Conservation (phyloP, 306 rosid species). For the Hippophae gyantsensis region DNA sequence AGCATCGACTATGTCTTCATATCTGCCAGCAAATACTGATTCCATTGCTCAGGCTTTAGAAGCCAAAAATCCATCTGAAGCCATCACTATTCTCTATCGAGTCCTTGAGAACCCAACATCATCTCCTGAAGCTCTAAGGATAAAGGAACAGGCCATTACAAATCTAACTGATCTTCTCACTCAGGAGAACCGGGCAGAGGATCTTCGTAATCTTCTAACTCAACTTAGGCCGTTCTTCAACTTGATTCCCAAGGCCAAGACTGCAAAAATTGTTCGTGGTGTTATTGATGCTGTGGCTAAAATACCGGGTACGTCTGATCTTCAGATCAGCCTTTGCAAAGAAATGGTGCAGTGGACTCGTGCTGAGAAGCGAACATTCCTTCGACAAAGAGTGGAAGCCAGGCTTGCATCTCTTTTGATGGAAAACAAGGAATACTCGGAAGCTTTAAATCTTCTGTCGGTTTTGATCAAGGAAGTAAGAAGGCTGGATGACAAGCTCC, state of each 20-base stretch:
- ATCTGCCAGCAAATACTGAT: slow-evolving; percentile 76
- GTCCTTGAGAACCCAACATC: slow-evolving; percentile 75
- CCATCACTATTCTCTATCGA: slow-evolving; percentile 60
- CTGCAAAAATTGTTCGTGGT: slow-evolving; percentile 87
- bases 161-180: slow-evolving; percentile 67
- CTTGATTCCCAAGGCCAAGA: slow-evolving; percentile 86
- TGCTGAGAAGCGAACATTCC: slow-evolving; percentile 79
- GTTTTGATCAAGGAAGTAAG: slow-evolving; percentile 89
- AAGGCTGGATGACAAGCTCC: slow-evolving; percentile 91
- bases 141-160: slow-evolving; percentile 77
- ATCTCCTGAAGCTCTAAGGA: slow-evolving; percentile 71
- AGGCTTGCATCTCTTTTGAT: slow-evolving; percentile 87
- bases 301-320: slow-evolving; percentile 78
- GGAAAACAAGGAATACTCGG: slow-evolving; percentile 86
- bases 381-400: slow-evolving; percentile 89
- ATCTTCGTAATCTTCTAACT: slow-evolving; percentile 80
- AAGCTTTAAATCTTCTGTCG: slow-evolving; percentile 72
- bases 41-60: slow-evolving; percentile 61
- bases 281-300: slow-evolving; percentile 80
- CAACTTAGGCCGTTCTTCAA: slow-evolving; percentile 87
- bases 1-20: slow-evolving; percentile 50
- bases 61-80: slow-evolving; percentile 54
- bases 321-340: slow-evolving; percentile 75
- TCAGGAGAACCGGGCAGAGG: slow-evolving; percentile 84
- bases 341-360: slow-evolving; percentile 98